These are phyloP conservation scores for Oryza glaberrima DNA, from an alignment of 176 grass and related monocot genomes.

Conservation along the genomic window DNA sequence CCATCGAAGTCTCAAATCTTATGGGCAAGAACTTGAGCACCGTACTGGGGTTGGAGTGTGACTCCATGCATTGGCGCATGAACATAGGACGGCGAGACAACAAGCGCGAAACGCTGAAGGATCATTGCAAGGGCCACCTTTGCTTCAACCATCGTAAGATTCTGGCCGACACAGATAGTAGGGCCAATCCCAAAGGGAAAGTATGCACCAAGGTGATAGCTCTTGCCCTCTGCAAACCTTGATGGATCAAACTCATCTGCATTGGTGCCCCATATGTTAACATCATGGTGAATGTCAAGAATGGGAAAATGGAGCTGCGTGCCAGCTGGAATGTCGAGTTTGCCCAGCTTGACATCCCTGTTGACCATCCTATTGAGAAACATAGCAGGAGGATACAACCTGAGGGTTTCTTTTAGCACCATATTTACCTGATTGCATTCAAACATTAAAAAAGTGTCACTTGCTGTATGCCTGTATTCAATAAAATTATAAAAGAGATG, in stretches of 20 bases:
- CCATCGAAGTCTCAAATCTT: constrained; percentile 51
- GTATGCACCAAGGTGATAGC: constrained; percentile 70
- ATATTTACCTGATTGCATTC: constrained; percentile 57
- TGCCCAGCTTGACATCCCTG: constrained; percentile 59
- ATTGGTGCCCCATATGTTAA: constrained; percentile 59
- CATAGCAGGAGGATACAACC: constrained; percentile 70
- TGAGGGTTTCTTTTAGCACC: constrained; percentile 87
- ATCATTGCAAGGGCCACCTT: constrained; percentile 70
- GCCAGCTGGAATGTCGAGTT: constrained; percentile 56
- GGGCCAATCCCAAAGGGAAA: constrained; percentile 74
- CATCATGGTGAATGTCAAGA: constrained; percentile 68
- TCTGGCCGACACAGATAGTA: constrained; percentile 76
- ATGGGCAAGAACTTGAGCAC: constrained; percentile 68
- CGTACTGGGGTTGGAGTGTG: constrained; percentile 76
- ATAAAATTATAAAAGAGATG: not conserved
- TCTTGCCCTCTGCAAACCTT: constrained; percentile 76
- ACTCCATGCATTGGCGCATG: constrained; percentile 73
- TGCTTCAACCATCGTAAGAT: constrained; percentile 68
- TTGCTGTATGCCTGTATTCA: not conserved
- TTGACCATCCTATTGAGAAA: constrained; percentile 47
- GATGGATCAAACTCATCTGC: constrained; percentile 64
- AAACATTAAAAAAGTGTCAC: constrained; percentile 8
- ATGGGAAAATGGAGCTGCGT: constrained; percentile 61
- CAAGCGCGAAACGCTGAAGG: constrained; percentile 58
- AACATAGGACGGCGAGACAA: constrained; percentile 70